Evolutionary conservation across 2,329 filamentous ascomycete species (phyloP).

Genomic region (Colletotrichum falcatum): DNA sequence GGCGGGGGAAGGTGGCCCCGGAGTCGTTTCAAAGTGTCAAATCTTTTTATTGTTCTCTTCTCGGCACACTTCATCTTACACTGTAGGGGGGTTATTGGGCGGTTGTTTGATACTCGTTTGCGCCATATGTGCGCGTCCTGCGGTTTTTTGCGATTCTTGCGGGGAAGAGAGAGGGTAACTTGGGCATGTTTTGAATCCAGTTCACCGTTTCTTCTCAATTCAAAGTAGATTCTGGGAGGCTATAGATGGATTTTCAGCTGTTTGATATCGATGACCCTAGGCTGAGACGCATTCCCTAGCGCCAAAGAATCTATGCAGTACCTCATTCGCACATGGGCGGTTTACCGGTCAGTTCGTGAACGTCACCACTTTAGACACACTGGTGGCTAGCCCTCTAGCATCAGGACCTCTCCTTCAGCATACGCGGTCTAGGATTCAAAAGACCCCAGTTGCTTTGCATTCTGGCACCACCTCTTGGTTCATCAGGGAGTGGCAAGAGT

Average conservation of each 20-base stretch:
- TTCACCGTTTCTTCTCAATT: not conserved
- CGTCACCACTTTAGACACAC: not conserved
- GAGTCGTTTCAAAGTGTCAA: not conserved
- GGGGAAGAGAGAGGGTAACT: not conserved
- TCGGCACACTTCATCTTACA: slow-evolving; percentile 8
- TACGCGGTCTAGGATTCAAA: not conserved
- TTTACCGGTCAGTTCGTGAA: not conserved
- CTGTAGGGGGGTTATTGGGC: not conserved
- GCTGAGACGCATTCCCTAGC: slow-evolving; percentile 10
- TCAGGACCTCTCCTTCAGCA: not conserved
- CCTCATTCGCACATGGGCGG: not conserved
- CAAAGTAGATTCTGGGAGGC: slow-evolving; percentile 12
- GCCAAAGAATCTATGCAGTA: not conserved
- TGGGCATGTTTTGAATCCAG: not conserved
- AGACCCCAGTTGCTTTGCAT: not conserved
- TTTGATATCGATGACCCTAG: slow-evolving; percentile 29
- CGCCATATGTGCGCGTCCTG: not conserved
- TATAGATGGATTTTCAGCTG: slow-evolving; percentile 36
- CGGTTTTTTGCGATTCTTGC: not conserved
- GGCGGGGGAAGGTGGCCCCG: not conserved
- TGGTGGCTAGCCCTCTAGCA: not conserved
- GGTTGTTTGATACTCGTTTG: slow-evolving; percentile 12
- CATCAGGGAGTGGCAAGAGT: not conserved
- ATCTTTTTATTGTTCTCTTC: not conserved
- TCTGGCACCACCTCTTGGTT: not conserved